Conservation (phyloP, 129 eudicot genomes). For the Saussurea involucrata region DNA sequence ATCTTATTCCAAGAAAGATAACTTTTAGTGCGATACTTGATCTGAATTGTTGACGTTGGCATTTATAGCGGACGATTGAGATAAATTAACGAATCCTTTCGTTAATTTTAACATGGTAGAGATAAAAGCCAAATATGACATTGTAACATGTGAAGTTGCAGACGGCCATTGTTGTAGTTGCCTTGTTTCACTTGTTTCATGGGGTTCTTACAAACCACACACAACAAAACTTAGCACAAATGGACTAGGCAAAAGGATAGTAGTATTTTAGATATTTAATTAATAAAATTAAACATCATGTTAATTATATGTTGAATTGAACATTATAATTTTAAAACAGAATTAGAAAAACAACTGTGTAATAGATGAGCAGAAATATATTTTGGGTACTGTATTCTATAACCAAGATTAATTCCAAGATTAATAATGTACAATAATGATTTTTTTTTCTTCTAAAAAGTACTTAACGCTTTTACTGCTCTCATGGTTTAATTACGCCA, state of each 20-base stretch:
- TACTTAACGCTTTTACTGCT: not conserved
- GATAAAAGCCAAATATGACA: not conserved
- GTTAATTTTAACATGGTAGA: not conserved
- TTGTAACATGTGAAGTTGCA: not conserved
- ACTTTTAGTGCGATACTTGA: slow-evolving; percentile 1
- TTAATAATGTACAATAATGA: not conserved
- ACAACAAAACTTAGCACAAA: not conserved
- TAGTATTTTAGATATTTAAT: not conserved
- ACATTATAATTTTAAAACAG: no score
- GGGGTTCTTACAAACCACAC: not conserved
- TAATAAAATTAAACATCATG: not conserved
- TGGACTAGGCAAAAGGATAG: not conserved
- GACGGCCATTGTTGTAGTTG: not conserved
- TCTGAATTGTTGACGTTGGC: not conserved
- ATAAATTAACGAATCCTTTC: not conserved
- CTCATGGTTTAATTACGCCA: not conserved
- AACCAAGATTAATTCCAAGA: not conserved
- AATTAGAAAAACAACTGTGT: not conserved
- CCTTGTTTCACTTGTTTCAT: not conserved
- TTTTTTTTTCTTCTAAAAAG: not conserved
- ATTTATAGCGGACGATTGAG: slow-evolving; percentile 1
- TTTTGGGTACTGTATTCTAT: no score
- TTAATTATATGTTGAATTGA: no score
- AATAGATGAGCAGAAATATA: not conserved
- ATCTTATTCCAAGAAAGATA: not conserved